These are phyloP conservation scores for Gynandropsis gynandra DNA, from an alignment of 345 rosid genomes.

Conservation along the genomic window DNA sequence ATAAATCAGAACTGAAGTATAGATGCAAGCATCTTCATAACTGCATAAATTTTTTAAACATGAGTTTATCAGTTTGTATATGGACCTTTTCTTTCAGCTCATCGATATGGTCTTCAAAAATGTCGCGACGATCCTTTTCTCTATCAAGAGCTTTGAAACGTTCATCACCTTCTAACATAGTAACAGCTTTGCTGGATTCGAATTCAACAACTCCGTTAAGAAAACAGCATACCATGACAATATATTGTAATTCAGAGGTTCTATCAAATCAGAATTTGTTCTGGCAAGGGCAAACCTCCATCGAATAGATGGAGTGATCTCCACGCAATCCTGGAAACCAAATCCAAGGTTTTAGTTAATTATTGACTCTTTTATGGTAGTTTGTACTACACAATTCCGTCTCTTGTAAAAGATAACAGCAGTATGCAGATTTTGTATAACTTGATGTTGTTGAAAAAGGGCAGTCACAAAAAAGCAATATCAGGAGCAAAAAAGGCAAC, in stretches of 20 bases:
- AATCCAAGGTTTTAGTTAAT: conserved; percentile 3
- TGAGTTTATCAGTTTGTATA: not conserved
- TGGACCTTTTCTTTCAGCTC: conserved; percentile 70
- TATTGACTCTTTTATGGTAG: not conserved
- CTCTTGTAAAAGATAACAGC: not conserved
- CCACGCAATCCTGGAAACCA: conserved; percentile 56
- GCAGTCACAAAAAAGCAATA: conserved; percentile 10
- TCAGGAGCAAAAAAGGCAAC: conserved; percentile 23
- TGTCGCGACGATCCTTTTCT: conserved; percentile 83
- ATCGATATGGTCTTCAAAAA: conserved; percentile 59
- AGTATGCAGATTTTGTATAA: not conserved
- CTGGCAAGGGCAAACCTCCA: conserved; percentile 68
- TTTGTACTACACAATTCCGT: too few species aligned
- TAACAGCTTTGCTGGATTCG: conserved; percentile 63
- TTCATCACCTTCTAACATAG: conserved; percentile 73
- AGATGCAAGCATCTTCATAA: too few species aligned
- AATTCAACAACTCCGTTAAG: conserved; percentile 19
- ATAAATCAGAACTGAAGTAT: too few species aligned
- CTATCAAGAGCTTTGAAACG: conserved; percentile 82
- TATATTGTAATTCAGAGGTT: conserved; percentile 15
- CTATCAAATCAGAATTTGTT: conserved; percentile 11
- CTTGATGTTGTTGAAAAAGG: conserved; percentile 4
- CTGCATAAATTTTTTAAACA: conserved; percentile 14
- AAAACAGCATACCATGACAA: conserved; percentile 15
- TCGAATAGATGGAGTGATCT: conserved; percentile 64